Base-by-base conservation (phyloP, 106 monocot species). In the Triglochin maritima region DNA sequence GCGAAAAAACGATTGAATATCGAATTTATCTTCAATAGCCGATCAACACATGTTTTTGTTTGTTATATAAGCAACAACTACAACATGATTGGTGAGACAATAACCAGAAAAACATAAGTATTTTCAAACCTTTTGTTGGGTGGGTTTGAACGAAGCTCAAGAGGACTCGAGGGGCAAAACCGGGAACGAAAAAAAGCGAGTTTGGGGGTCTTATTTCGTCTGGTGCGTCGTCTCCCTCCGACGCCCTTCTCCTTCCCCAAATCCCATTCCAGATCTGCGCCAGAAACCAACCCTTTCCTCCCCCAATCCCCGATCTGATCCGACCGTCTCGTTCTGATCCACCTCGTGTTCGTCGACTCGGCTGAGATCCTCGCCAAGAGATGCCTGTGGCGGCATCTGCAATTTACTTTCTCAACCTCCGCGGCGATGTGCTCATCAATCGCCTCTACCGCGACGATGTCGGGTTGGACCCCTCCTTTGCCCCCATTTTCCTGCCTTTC, bases 361-460 rank as follows among this genome's bases (percentile, higher is more conserved):
- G 16, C 60, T 5, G 29, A 29, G 29, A 29, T 29, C 29, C 29
- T 29, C 29, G 29, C 29, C 29, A 29, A 45, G 79, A 76, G 76
- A 98, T 98, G 98, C 98, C 98, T 63, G 88, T 98, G 65, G 88
- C 88, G 73, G 98, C 98, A 64, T 98, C 98, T 63, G 98, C 98
- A 5, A 79, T 98, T 56, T 98, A 98, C 71, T 98, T 98, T 72
- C 83, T 98, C 63, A 98, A 98, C 64, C 98, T 98, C 64, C 81
- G 98, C 0, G 98, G 98, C 14, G 98, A 98, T 75, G 91, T 98
- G 48, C 92, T 98, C 78, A 98, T 98, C 86, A 98, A 98, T 71
- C 98, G 98, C 71, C 98, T 98, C 86, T 98, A 98, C 79, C 98
- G 98, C 59, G 98, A 98, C 60, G 98, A 98, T 75, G 98, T 98